Evolutionary conservation across 495 filamentous ascomycete species (phyloP), one percentile per base, ranked within the genome.

Genomic region (Aspergillus saccharolyticus): DNA sequence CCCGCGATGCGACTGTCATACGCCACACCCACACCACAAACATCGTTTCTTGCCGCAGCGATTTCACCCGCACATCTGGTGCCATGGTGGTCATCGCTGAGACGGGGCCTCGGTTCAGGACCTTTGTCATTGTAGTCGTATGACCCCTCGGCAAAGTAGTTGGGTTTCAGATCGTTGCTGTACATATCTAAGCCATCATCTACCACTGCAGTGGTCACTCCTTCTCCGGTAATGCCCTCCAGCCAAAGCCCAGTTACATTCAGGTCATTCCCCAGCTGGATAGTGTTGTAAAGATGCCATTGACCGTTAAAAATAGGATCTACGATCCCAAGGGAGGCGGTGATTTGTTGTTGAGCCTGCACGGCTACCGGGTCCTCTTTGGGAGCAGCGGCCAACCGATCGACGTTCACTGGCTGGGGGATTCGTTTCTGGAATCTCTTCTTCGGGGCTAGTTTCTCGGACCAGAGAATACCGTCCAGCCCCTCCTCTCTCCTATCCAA

Each of bases 151-250:
- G 90, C 86, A 68, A 94, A 96, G 73, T 96, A 87, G 63, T 98
- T 98, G 53, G 82, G 87, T 65, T 89, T 92, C 21, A 98, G 72
- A 68, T 98, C 94, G 15, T 93, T 84, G 76, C 91, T 96, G 72
- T 98, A 88, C 90, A 98, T 94, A 64, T 98, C 94, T 60, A 98
- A 71, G 1, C 94, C 94, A 72, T 98, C 94, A 63, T 98, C 94
- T 9, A 98, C 89, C 64, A 98, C 91, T 42, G 92, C 91, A 4
- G 94, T 90, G 1, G 87, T 94, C 10, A 88, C 81, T 60, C 94
- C 94, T 61, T 89, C 80, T 22, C 94, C 94, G 0, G 95, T 98
- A 39, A 96, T 86, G n/a, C 92, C 92, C 57, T 92, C 81, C 60
- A 89, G 66, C 94, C 94, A 98, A 17, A 97, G 73, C 28, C 85